Conservation (phyloP, 176 grass and related monocot genomes). For the Bothriochloa decipiens region DNA sequence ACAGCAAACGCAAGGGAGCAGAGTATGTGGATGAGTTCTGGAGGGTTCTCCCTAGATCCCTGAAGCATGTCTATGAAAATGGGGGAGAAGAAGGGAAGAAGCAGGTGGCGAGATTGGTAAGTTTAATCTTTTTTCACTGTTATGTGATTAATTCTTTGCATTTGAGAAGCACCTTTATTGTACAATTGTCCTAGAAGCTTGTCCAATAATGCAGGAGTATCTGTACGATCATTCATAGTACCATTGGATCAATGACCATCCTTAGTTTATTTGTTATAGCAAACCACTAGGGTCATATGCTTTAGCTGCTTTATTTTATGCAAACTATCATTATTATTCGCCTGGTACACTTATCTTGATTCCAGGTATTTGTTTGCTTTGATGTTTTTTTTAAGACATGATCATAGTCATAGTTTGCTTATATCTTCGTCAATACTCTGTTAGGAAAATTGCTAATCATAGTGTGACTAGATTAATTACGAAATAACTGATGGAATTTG, state of each 20-base stretch:
- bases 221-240: constrained; percentile 27
- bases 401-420: constrained; percentile 18
- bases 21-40: constrained; percentile 98
- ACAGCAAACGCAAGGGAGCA: constrained; percentile 91
- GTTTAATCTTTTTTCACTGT: constrained; percentile 37
- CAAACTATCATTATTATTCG: not conserved
- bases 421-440: not conserved
- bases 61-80: constrained; percentile 83
- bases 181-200: not conserved
- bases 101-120: constrained; percentile 89
- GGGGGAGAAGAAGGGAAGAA: constrained; percentile 78
- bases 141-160: constrained; percentile 35
- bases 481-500: not conserved
- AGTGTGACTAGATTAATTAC: constrained; percentile 14
- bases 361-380: constrained; percentile 25
- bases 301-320: constrained; percentile 28
- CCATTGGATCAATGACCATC: not conserved
- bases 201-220: not conserved
- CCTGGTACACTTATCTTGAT: constrained; percentile 2
- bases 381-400: constrained; percentile 1
- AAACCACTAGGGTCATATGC: constrained; percentile 21
- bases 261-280: constrained; percentile 6
- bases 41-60: constrained; percentile 84
- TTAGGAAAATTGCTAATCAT: not conserved
- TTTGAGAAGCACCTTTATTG: not conserved